These are phyloP conservation scores for Neurospora sp. DNA, from an alignment of 495 filamentous ascomycete species.

Conservation along the genomic window DNA sequence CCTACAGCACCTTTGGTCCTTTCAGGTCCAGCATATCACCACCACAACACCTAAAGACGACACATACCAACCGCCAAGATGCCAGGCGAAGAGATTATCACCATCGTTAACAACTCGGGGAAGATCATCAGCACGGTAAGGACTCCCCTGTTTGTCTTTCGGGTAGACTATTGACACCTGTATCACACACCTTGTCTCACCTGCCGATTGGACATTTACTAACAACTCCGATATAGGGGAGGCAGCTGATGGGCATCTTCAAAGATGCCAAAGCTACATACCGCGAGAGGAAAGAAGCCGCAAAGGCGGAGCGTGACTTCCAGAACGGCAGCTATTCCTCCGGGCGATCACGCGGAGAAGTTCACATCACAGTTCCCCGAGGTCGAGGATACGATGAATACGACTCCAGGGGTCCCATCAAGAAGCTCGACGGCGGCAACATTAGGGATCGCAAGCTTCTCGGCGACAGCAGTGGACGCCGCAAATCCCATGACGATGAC, in stretches of 20 bases:
- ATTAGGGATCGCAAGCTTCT: slow-evolving; percentile 6
- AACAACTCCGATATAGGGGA: slow-evolving; percentile 47
- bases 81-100: slow-evolving; percentile 58
- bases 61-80: slow-evolving; percentile 23
- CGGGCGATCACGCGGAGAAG: slow-evolving; percentile 1
- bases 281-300: slow-evolving; percentile 67
- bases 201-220: slow-evolving; percentile 3
- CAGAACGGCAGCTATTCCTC: not conserved
- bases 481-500: slow-evolving; percentile 26
- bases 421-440: not conserved
- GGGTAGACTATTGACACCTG: not conserved
- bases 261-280: slow-evolving; percentile 82
- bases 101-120: slow-evolving; percentile 84
- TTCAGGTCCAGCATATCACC: not conserved
- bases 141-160: not conserved
- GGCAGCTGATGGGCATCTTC: slow-evolving; percentile 77
- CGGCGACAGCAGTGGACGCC: slow-evolving; percentile 13
- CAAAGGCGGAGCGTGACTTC: slow-evolving; percentile 52
- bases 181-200: slow-evolving; percentile 1
- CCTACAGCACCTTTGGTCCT: not conserved
- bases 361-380: slow-evolving; percentile 4
- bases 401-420: not conserved
- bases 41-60: not conserved
- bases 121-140: slow-evolving; percentile 87
- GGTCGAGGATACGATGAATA: slow-evolving; percentile 17